These are phyloP conservation scores for Fraxinus cuspidata DNA, from an alignment of 257 asterid species.

Conservation along the genomic window DNA sequence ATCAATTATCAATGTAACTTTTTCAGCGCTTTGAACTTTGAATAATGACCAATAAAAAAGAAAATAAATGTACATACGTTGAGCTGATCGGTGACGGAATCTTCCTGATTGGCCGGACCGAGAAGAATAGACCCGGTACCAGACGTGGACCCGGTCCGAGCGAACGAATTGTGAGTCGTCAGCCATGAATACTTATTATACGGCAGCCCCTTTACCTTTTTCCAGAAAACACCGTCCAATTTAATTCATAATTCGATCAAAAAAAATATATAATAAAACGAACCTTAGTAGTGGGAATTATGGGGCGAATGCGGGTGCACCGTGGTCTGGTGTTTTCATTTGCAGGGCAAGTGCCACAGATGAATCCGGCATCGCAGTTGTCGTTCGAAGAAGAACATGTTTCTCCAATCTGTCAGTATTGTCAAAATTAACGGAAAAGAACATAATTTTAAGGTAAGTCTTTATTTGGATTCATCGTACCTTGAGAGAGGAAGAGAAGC, in stretches of 20 bases:
- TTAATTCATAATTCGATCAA: background rate
- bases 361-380: conserved; percentile 46
- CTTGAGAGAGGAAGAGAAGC: conserved; percentile 30
- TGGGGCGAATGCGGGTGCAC: conserved; percentile 47
- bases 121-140: conserved; percentile 43
- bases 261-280: background rate
- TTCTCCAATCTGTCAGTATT: conserved; percentile 44
- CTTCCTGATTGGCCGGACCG: conserved; percentile 49
- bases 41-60: background rate
- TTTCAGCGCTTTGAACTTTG: background rate
- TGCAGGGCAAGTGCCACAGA: conserved; percentile 43
- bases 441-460: background rate
- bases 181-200: conserved; percentile 51
- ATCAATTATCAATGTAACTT: background rate
- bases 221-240: background rate
- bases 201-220: conserved; percentile 40
- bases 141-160: conserved; percentile 39
- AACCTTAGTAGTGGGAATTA: conserved; percentile 44
- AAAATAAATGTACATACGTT: conserved; percentile 20
- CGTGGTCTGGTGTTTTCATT: conserved; percentile 52
- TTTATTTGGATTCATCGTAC: conserved; percentile 11
- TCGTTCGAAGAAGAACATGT: conserved; percentile 44
- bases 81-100: conserved; percentile 45
- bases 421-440: background rate
- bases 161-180: conserved; percentile 50